Conservation (phyloP, 495 filamentous ascomycete genomes). For the Bacidia gigantensis region DNA sequence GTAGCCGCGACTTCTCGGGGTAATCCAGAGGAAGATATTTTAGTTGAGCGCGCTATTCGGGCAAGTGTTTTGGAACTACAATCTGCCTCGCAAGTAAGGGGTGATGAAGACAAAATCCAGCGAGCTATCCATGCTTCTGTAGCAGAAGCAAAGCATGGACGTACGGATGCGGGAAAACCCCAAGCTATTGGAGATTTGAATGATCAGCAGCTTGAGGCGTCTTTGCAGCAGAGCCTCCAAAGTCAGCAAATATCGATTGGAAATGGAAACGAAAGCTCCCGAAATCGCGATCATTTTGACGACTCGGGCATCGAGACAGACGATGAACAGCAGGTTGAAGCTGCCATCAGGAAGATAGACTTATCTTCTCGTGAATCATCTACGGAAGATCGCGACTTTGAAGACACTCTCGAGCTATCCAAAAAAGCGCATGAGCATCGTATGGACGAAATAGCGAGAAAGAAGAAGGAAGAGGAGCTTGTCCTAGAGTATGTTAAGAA, state of each 20-base stretch:
- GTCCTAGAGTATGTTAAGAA: slow-evolving; percentile 66
- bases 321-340: slow-evolving; percentile 30
- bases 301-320: slow-evolving; percentile 21
- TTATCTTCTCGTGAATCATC: slow-evolving; percentile 24
- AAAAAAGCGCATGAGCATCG: slow-evolving; percentile 22
- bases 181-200: slow-evolving; percentile 12
- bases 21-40: slow-evolving; percentile 48
- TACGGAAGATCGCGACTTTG: slow-evolving; percentile 27
- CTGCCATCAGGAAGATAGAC: slow-evolving; percentile 21
- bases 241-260: background rate
- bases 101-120: slow-evolving; percentile 20
- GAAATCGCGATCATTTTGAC: slow-evolving; percentile 19
- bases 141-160: slow-evolving; percentile 24
- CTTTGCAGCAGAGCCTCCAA: slow-evolving; percentile 12
- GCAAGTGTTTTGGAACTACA: slow-evolving; percentile 51
- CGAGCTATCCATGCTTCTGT: slow-evolving; percentile 20
- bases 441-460: slow-evolving; percentile 26
- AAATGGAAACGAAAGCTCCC: background rate
- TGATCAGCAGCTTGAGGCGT: slow-evolving; percentile 14
- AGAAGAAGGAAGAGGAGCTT: slow-evolving; percentile 53
- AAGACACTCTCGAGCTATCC: slow-evolving; percentile 33
- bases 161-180: slow-evolving; percentile 12
- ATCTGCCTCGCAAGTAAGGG: slow-evolving; percentile 19
- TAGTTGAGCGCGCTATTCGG: slow-evolving; percentile 54
- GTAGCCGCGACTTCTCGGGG: slow-evolving; percentile 55